phyloP scores from a whole-genome alignment of 495 filamentous ascomycete species.

The Hypoxylon lienhwacheense region DNA sequence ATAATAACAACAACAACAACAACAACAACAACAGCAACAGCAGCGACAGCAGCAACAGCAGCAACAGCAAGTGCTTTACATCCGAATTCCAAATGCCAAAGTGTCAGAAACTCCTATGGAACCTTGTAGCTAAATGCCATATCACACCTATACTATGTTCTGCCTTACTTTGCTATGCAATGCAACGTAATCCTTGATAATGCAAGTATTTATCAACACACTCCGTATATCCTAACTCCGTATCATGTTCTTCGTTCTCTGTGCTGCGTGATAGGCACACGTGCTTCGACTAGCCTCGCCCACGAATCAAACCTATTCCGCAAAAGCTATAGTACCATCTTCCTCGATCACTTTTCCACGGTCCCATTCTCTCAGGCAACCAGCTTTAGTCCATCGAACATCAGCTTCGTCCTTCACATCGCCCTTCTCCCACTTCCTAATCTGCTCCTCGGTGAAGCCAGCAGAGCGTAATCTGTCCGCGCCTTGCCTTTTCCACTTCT shows the following conservation, averaged over 20 bases:
- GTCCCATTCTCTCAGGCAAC: constrained; percentile 90
- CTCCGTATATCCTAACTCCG: no score
- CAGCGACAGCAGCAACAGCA: no score
- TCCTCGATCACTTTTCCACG: constrained; percentile 74
- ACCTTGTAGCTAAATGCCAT: constrained; percentile 1
- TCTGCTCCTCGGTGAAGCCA: constrained; percentile 76
- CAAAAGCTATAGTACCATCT: constrained; percentile 47
- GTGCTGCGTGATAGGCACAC: not conserved
- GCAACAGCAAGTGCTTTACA: no score
- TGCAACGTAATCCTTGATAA: no score
- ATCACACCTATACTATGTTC: no score
- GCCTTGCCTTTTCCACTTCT: constrained; percentile 76
- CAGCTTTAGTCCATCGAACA: constrained; percentile 77
- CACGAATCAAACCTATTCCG: constrained; percentile 2
- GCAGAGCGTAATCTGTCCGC: constrained; percentile 76
- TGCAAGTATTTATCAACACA: no score
- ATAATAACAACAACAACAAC: no score
- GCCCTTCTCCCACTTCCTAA: constrained; percentile 77
- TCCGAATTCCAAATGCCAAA: not conserved
- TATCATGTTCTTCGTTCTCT: no score
- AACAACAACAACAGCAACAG: no score
- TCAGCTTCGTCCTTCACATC: constrained; percentile 65
- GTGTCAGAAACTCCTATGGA: constrained; percentile 7
- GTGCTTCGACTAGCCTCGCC: not conserved
- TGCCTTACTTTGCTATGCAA: no score